Base-by-base conservation (phyloP, 1,284 basidiomycete genomes). In the Singerocomus rubriflavus region DNA sequence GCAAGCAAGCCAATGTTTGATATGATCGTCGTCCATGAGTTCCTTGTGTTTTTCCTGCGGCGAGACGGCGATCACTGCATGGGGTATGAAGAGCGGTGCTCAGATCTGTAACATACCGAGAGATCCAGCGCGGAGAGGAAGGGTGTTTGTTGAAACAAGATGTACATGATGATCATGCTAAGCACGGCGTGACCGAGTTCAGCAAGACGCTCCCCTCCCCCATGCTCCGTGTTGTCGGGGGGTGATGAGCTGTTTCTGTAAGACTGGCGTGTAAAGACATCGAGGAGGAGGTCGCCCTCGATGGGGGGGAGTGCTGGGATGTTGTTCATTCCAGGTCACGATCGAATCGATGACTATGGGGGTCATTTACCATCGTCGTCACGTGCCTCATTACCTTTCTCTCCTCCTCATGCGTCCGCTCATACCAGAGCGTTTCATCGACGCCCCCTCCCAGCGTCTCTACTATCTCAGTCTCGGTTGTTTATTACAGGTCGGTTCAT, bases 391-490 rank as follows among this genome's bases (percentile, higher is more conserved):
- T 21, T 25, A 5, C 10, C 1, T 13, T 39, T 44, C 14, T 44
- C 35, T 43, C 27, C 21, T 46, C 14, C 38, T 44, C 41, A 47
- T 54, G 47, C 60, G 55, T 55, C 74, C 80, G 47, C 61, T 79
- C 35, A 74, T 83, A 44, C 72, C 79, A 41, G 79, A 81, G 63
- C 74, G 71, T 46, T 75, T 76, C 57, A 51, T 83, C 38, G 81
- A 83, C 62, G 65, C 77, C 17, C 81, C 81, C 17, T 77, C 81
- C 11, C 81, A 83, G 59, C 70, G 81, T 46, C 72, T 83, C 7
- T 83, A 83, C 56, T 73, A 72, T 55, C 68, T 83, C 38, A 80
- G 80, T 54, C 62, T 83, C 17, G 80, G 78, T 5, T 69, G 76
- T 41, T 66, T 83, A 3, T 73, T 79, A 38, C 80, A 82, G 72